Evolutionary conservation across 2,329 filamentous ascomycete species (phyloP).

Genomic region (Aspergillus udagawae): DNA sequence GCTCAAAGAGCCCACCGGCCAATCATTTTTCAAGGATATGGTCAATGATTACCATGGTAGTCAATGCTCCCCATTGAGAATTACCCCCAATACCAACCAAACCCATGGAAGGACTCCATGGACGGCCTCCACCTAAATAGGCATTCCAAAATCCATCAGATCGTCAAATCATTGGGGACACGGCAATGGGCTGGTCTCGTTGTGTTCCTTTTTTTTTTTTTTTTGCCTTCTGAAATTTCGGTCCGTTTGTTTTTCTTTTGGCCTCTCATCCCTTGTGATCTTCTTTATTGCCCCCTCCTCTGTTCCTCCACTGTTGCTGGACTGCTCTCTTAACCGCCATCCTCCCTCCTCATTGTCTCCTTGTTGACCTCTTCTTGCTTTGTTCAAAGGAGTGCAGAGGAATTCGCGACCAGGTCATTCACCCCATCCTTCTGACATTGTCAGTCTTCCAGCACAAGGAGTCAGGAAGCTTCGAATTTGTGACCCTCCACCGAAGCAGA

Average conservation of each 20-base stretch:
- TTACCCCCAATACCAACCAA: background rate
- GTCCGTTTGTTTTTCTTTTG: background rate
- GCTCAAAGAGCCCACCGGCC: background rate
- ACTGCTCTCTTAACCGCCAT: slow-evolving; percentile 13
- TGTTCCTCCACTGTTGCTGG: slow-evolving; percentile 6
- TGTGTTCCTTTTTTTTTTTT: background rate
- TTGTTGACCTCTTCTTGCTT: slow-evolving; percentile 1
- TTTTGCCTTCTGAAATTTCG: background rate
- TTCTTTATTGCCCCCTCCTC: background rate
- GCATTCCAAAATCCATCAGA: background rate
- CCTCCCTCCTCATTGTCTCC: slow-evolving; percentile 2
- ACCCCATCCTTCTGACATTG: background rate
- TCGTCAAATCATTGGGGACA: background rate
- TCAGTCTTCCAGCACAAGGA: background rate
- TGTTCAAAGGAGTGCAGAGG: background rate
- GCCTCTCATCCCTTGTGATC: background rate
- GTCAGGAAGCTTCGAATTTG: background rate
- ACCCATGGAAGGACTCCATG: background rate
- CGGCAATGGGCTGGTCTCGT: background rate
- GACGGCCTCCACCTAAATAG: background rate
- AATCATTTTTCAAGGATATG: background rate
- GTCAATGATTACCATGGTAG: slow-evolving; percentile 12
- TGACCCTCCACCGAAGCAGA: background rate
- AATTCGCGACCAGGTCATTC: background rate
- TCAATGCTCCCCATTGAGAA: background rate